Percentiles rank a stretch among this genome's conserved stretches.
These are phyloP conservation scores for Byssothecium circinans DNA, from an alignment of 2,329 filamentous ascomycete species.

Conservation along the genomic window DNA sequence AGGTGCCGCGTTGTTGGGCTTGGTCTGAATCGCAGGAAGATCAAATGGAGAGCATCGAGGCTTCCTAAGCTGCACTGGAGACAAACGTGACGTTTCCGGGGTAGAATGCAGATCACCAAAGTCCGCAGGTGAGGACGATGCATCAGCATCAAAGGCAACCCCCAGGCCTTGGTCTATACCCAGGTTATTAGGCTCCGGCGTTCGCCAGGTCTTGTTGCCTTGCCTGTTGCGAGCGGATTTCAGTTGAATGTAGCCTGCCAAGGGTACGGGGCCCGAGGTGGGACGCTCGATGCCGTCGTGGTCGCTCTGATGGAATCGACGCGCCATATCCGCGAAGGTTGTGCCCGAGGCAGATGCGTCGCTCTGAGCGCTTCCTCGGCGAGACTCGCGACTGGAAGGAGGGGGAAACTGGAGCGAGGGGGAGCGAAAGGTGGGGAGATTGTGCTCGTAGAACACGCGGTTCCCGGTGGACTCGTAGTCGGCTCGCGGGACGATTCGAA, in stretches of 20 bases:
- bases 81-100: not conserved
- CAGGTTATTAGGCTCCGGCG: slow-evolving; percentile 23
- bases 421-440: slow-evolving; percentile 12
- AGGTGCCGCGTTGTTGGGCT: not conserved
- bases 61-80: not conserved
- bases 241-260: slow-evolving; percentile 23
- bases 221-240: slow-evolving; percentile 23
- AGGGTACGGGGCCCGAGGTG: slow-evolving; percentile 18
- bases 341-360: slow-evolving; percentile 6
- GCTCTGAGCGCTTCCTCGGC: slow-evolving; percentile 1
- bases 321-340: slow-evolving; percentile 37
- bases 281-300: slow-evolving; percentile 15
- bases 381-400: slow-evolving; percentile 1
- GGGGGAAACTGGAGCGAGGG: slow-evolving; percentile 15
- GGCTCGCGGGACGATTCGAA: slow-evolving; percentile 20
- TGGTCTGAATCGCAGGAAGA: not conserved
- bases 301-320: slow-evolving; percentile 18
- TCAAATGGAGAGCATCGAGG: not conserved
- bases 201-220: slow-evolving; percentile 25
- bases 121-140: slow-evolving; percentile 1
- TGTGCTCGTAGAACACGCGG: not conserved
- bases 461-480: slow-evolving; percentile 1
- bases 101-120: not conserved
- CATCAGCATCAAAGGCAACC: slow-evolving; percentile 1
- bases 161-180: slow-evolving; percentile 1